Percentiles rank a stretch among this genome's conserved stretches.
These are phyloP conservation scores for Hordeum pubiflorum DNA, from an alignment of 202 grass and related monocot genomes.

Conservation along the genomic window DNA sequence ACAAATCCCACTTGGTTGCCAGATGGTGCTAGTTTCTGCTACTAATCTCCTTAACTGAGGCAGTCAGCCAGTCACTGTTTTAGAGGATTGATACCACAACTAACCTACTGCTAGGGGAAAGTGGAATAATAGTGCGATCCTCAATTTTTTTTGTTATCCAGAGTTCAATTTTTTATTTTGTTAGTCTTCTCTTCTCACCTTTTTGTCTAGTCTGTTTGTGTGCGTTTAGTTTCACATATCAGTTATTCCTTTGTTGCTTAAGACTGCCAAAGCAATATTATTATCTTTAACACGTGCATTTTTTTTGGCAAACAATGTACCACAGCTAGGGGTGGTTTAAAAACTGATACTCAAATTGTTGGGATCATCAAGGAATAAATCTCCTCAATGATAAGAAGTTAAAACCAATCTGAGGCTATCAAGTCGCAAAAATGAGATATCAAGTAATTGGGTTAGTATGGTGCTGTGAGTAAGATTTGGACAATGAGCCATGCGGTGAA, in stretches of 20 bases:
- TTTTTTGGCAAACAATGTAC: background rate
- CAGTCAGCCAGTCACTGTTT: background rate
- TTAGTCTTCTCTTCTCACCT: background rate
- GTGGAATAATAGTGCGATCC: background rate
- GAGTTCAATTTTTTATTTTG: background rate
- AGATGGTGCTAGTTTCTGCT: background rate
- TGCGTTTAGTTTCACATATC: background rate
- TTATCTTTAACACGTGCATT: background rate
- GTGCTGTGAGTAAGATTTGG: background rate
- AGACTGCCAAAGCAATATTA: background rate
- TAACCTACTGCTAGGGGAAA: slow-evolving; percentile 6
- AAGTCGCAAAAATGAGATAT: background rate
- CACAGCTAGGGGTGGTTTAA: background rate
- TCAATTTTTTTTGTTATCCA: background rate
- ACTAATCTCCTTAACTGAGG: background rate
- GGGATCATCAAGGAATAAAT: background rate
- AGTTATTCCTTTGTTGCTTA: background rate
- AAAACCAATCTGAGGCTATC: background rate
- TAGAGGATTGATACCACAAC: background rate
- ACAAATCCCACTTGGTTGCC: background rate
- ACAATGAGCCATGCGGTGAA: background rate
- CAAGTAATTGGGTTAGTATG: background rate
- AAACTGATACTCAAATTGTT: background rate
- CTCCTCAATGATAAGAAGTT: background rate
- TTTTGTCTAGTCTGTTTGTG: background rate